Evolutionary conservation across 805 yeast species (phyloP).

Genomic region (Schizosaccharomyces octosporus): DNA sequence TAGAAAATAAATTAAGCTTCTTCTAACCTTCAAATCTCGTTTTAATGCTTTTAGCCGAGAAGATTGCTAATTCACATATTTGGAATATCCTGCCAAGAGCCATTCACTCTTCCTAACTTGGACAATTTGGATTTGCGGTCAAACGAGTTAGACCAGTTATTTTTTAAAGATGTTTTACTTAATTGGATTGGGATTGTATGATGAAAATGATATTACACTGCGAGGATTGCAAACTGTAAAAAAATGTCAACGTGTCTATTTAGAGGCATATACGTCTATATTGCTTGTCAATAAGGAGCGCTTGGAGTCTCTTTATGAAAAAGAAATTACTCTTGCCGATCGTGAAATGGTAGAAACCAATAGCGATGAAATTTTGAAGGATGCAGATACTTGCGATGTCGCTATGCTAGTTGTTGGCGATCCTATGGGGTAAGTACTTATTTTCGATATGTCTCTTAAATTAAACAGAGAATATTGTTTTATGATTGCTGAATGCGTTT

Average conservation of each 20-base stretch:
- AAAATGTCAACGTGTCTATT: conserved; percentile 67
- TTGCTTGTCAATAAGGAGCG: conserved; percentile 66
- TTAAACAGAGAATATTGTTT: background rate
- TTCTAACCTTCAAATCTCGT: too few species aligned
- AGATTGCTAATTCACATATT: conserved; percentile 4
- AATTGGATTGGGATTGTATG: conserved; percentile 75
- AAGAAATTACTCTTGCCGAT: conserved; percentile 69
- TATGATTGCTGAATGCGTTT: background rate
- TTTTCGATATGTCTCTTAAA: background rate
- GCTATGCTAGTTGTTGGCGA: conserved; percentile 95
- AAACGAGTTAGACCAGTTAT: background rate
- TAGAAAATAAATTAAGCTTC: too few species aligned
- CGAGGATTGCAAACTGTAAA: conserved; percentile 73
- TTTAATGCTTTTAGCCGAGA: too few species aligned
- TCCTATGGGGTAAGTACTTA: conserved; percentile 39
- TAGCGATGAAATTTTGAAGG: conserved; percentile 54
- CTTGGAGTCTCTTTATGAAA: conserved; percentile 56
- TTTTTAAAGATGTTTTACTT: conserved; percentile 45
- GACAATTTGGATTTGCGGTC: too few species aligned
- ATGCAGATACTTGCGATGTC: conserved; percentile 58
- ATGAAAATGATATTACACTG: conserved; percentile 75
- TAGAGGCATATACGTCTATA: conserved; percentile 88
- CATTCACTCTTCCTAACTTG: too few species aligned
- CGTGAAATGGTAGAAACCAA: conserved; percentile 84
- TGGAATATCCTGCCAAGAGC: too few species aligned